Evolutionary conservation across 768 basidiomycete genomes (phyloP).

Genomic region (Boletus fagicola): DNA sequence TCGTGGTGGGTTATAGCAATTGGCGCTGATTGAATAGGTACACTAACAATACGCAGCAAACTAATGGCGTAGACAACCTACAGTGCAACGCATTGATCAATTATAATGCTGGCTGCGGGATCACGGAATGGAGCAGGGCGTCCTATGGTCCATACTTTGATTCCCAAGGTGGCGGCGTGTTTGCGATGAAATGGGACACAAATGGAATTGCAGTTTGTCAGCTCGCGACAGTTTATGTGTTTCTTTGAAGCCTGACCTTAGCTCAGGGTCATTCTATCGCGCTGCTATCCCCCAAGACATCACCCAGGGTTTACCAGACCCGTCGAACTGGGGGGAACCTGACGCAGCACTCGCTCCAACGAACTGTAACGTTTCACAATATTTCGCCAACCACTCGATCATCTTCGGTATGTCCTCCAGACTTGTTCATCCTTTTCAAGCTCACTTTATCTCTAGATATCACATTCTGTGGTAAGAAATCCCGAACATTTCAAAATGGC

Average conservation of each 20-base stretch:
- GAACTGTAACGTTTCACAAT: constrained; percentile 55
- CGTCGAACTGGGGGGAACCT: constrained; percentile 66
- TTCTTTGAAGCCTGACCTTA: constrained; percentile 5
- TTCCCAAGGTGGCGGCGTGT: constrained; percentile 75
- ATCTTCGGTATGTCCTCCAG: constrained; percentile 58
- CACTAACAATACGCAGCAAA: constrained; percentile 34
- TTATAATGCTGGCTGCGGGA: constrained; percentile 70
- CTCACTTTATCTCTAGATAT: constrained; percentile 52
- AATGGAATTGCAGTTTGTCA: constrained; percentile 72
- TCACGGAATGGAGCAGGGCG: constrained; percentile 75
- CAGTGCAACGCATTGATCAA: constrained; percentile 53
- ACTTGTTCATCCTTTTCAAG: neutral
- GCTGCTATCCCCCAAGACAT: constrained; percentile 73
- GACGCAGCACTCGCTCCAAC: constrained; percentile 56
- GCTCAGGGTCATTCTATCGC: constrained; percentile 78
- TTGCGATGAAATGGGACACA: constrained; percentile 88
- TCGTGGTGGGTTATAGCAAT: constrained; percentile 49
- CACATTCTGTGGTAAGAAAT: constrained; percentile 69
- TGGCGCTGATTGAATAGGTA: neutral
- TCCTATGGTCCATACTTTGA: constrained; percentile 87
- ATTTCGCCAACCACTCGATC: constrained; percentile 70
- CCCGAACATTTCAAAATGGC: neutral
- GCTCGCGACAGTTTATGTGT: constrained; percentile 21
- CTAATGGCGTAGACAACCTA: constrained; percentile 49
- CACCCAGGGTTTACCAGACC: constrained; percentile 55